Evolutionary conservation across 1,284 basidiomycete species (phyloP).

Genomic region (Puccinia horiana): DNA sequence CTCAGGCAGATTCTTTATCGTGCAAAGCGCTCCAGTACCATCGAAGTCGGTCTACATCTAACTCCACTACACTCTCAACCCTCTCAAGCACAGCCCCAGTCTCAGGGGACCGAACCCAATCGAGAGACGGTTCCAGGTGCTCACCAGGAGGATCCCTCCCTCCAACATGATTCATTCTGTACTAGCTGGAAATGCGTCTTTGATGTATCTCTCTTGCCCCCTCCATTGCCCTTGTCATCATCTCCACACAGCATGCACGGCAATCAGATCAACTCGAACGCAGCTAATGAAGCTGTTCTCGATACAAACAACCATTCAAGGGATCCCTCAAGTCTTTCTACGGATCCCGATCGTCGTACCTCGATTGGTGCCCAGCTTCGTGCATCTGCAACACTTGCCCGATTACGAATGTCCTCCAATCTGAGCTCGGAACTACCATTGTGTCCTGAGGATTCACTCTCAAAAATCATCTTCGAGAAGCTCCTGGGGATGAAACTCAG

Average conservation of each 20-base stretch:
- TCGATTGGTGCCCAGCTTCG: constrained; percentile 17
- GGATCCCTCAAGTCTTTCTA: neutral
- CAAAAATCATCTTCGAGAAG: constrained; percentile 43
- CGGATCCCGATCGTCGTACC: neutral
- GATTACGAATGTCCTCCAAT: constrained; percentile 39
- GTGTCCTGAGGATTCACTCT: constrained; percentile 46
- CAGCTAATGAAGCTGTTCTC: neutral
- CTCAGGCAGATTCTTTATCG: constrained; percentile 72
- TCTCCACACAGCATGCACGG: neutral
- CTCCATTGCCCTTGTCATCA: neutral
- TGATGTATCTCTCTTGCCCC: constrained; percentile 36
- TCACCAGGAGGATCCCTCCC: neutral
- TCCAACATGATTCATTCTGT: neutral
- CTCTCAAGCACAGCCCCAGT: constrained; percentile 14
- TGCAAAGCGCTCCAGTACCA: constrained; percentile 72
- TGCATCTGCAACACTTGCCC: constrained; percentile 26
- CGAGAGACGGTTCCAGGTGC: constrained; percentile 54
- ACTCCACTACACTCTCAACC: constrained; percentile 56
- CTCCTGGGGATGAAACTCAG: constrained; percentile 41
- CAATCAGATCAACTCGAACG: neutral
- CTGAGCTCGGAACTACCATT: constrained; percentile 37
- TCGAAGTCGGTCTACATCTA: constrained; percentile 82
- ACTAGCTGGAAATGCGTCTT: constrained; percentile 47
- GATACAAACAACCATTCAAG: neutral
- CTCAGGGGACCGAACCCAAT: constrained; percentile 54